Evolutionary conservation across 2,329 filamentous ascomycete species (phyloP), one percentile per base, ranked within the genome.

Genomic region (Diaporthe sp.): DNA sequence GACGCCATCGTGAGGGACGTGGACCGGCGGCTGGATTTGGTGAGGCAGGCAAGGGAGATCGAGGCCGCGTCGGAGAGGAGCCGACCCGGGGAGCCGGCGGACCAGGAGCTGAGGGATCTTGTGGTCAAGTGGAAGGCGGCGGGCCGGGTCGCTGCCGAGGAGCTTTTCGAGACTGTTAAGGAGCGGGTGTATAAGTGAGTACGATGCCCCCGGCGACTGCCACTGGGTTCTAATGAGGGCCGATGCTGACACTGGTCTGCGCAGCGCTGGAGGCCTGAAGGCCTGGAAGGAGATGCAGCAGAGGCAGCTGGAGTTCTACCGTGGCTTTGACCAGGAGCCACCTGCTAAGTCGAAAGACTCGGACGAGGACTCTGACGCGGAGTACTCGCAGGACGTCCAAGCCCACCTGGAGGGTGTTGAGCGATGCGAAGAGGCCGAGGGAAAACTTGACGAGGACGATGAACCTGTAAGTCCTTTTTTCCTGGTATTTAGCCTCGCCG

Each of bases 121-220:
- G 87, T 90, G 55, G 80, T 80, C 4, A 92, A 89, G 80, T 95
- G 93, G 93, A 89, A 86, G 61, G 81, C 79, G 0, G 89, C 90
- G 25, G 90, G 89, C 74, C 87, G 92, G 76, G 83, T 86, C 66
- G 92, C 91, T 9, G 93, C 93, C 1, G 93, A 94, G 77, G 42
- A 80, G 75, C 50, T 77, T 27, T 66, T 75, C 71, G 73, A 78
- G 77, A 32, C 76, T 30, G 22, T 77, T 19, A 44, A 66, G 50
- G 56, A 76, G 58, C 12, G 79, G 76, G 63, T 80, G 75, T 25
- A 39, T 47, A 73, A 61, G 71, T 73, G 39, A 30, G 71, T 73
- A 6, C n/a, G 19, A 2, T 8, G 17, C 10, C 15, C 0, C 25
- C 9, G 1, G 17, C 2, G 6, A 4, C 30, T 17, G 9, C n/a